These are phyloP conservation scores for Aureobasidium pullulans DNA, from an alignment of 2,329 filamentous ascomycete species.

Conservation along the genomic window DNA sequence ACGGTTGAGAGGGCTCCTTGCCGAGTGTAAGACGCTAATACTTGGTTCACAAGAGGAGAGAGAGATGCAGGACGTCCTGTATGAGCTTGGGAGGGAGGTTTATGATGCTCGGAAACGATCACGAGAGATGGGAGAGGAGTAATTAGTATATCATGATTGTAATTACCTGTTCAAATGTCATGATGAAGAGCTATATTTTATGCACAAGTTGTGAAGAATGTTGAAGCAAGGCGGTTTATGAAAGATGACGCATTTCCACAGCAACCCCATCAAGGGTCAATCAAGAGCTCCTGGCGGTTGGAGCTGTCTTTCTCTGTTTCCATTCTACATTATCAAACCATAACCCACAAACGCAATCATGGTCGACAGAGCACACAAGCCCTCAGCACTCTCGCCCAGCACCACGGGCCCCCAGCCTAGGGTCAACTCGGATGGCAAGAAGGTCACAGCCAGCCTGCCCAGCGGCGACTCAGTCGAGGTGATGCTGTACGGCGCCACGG, in stretches of 20 bases:
- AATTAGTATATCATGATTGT: background rate
- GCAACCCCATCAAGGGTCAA: background rate
- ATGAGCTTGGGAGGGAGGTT: slow-evolving; percentile 68
- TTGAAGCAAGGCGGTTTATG: background rate
- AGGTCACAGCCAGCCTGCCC: slow-evolving; percentile 71
- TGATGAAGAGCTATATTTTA: background rate
- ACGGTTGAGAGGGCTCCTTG: slow-evolving; percentile 50
- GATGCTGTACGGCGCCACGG: slow-evolving; percentile 84
- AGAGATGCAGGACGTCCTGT: slow-evolving; percentile 68
- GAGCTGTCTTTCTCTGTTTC: background rate
- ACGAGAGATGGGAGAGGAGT: background rate
- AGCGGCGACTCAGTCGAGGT: slow-evolving; percentile 82
- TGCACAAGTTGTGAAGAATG: background rate
- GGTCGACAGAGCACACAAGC: slow-evolving; percentile 83
- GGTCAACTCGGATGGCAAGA: slow-evolving; percentile 63
- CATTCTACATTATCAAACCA: background rate
- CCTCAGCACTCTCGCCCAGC: slow-evolving; percentile 64
- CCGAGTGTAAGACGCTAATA: slow-evolving; percentile 46
- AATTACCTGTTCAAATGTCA: background rate
- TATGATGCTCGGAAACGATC: slow-evolving; percentile 53
- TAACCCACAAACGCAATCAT: slow-evolving; percentile 32
- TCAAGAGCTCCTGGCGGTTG: background rate
- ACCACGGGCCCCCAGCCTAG: slow-evolving; percentile 61
- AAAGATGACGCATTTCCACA: background rate
- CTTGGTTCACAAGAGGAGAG: slow-evolving; percentile 60